Conservation (phyloP, 2,329 filamentous ascomycete species). For the Trichoderma semiorbis region DNA sequence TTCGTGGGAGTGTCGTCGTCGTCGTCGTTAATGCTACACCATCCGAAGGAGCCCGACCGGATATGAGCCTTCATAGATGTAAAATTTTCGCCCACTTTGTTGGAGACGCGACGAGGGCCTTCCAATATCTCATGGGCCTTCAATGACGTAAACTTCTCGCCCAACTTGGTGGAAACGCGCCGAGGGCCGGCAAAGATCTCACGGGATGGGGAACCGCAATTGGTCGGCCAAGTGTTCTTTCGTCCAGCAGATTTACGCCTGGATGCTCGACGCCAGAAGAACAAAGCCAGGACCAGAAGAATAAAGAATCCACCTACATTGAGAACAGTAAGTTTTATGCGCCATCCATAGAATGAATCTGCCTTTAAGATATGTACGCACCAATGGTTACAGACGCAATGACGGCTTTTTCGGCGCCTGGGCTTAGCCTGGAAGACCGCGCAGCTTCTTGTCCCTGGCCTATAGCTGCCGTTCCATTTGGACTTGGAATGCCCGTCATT, state of each 20-base stretch:
- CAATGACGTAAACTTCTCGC: constrained; percentile 33
- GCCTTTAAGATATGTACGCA: constrained; percentile 10
- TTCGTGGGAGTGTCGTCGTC: neutral
- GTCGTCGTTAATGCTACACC: constrained; percentile 32
- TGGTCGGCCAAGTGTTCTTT: neutral
- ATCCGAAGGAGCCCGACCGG: constrained; percentile 17
- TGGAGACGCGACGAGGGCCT: neutral
- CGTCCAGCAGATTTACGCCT: constrained; percentile 17
- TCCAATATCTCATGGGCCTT: constrained; percentile 18
- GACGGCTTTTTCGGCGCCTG: constrained; percentile 20
- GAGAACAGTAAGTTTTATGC: neutral
- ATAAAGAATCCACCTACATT: constrained; percentile 42
- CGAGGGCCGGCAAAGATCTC: neutral
- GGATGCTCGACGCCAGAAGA: constrained; percentile 40
- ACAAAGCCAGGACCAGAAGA: constrained; percentile 43
- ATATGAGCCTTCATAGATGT: constrained; percentile 32
- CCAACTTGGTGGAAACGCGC: neutral
- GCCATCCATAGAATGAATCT: neutral
- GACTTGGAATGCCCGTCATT: neutral
- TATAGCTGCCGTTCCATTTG: neutral
- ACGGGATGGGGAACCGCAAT: neutral
- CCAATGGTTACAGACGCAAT: constrained; percentile 23
- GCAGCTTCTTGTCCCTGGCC: neutral
- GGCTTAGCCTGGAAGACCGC: neutral
- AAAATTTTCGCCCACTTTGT: constrained; percentile 21